Base-by-base conservation (phyloP, 2,329 filamentous ascomycete species). In the Cadophora luteo-olivacea region DNA sequence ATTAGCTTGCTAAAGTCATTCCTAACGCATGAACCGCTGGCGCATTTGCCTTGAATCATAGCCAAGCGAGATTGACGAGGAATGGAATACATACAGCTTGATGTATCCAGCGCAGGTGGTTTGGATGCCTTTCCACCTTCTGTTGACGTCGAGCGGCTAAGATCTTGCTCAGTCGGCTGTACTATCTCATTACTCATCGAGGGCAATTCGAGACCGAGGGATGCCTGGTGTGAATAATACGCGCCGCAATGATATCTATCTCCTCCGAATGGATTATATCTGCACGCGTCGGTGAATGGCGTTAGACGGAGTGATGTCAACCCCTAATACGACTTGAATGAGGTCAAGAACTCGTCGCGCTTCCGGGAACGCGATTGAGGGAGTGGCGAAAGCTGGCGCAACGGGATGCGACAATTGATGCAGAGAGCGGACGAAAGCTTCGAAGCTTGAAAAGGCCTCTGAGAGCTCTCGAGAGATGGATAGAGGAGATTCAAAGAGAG, bases 161-260 rank as follows among this genome's bases (percentile, higher is more conserved):
- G 72, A 71, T 76, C 72, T 72, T 76, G 75, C 77, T 78, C 77
- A 69, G 76, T 77, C 70, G 74, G 75, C 69, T 75, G 74, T 70
- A 74, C 73, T 69, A 76, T 72, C 72, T 78, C 77, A 78, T 78
- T 78, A 78, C 77, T 78, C 77, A 79, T 79, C 68, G 77, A 78
- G 75, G 77, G 76, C 76, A 73, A 76, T 74, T 66, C 67, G 63
- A 60, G 67, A 70, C 65, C 71, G 65, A 41, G 45, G 54, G 41
- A 68, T 68, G 68, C 61, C 70, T 51, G 33, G n/a, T 64, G 25
- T 38, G 62, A 33, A 54, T 29, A n/a, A 61, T 24, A 48, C 49
- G 62, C 45, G 69, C 69, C 55, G 65, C 62, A 65, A 65, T 67
- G 52, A 54, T 25, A 32, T 66, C 33, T 36, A 52, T 19, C 45